A percentile compares a stretch with the other conserved stretches of the same genome.
phyloP scores from a whole-genome alignment of 2,329 filamentous ascomycete genomes.

The Ceratocystis huliohia region DNA sequence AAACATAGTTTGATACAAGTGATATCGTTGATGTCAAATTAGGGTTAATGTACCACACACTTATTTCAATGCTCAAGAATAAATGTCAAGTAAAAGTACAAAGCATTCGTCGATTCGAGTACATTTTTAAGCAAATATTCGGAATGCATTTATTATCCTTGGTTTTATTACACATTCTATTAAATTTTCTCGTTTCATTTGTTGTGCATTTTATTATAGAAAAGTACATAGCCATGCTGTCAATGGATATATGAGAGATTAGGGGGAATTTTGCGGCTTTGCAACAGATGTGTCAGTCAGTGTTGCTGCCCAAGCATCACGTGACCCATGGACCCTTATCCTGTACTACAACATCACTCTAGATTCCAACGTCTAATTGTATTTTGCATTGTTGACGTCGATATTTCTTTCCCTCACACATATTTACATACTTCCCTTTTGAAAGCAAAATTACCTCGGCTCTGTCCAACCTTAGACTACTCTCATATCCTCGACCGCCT shows the following conservation, averaged over 20 bases:
- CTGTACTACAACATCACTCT: neutral
- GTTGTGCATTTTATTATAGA: too few relatives aligned
- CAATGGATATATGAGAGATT: neutral
- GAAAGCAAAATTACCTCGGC: neutral
- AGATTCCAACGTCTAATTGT: neutral
- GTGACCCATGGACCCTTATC: slow-evolving; percentile 1
- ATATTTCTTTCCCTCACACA: neutral
- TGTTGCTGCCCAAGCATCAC: neutral
- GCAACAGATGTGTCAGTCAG: neutral
- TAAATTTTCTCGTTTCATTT: too few relatives aligned
- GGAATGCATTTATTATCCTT: too few relatives aligned
- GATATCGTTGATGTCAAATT: neutral
- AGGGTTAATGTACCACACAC: neutral
- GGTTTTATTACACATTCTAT: too few relatives aligned
- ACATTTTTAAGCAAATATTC: too few relatives aligned
- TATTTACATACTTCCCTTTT: neutral
- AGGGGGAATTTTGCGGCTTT: neutral
- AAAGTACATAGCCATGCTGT: too few relatives aligned
- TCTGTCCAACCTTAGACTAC: neutral
- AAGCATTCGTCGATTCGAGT: too few relatives aligned
- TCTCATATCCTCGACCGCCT: neutral
- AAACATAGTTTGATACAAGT: neutral
- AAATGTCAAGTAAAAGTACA: neutral
- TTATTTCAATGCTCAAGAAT: neutral
- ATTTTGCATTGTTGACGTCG: neutral